These are phyloP conservation scores for Aureobasidium sp. DNA, from an alignment of 2,329 filamentous ascomycete species.

Conservation along the genomic window DNA sequence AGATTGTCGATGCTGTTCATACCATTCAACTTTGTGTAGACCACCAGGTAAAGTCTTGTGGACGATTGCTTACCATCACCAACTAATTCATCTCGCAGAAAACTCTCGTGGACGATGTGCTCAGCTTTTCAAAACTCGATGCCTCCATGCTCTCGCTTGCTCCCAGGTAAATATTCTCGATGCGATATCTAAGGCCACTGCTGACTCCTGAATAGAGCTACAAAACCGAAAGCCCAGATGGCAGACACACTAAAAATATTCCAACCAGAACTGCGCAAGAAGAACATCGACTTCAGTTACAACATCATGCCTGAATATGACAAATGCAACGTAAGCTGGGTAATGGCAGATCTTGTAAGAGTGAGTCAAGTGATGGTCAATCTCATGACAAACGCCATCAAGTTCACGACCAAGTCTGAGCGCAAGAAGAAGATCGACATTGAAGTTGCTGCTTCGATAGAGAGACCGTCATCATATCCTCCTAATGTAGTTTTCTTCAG, in stretches of 20 bases:
- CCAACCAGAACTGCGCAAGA: constrained; percentile 36
- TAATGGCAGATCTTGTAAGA: constrained; percentile 24
- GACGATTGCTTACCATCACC: no score
- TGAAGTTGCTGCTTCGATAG: constrained; percentile 29
- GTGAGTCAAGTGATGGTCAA: constrained; percentile 26
- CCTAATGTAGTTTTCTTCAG: constrained; percentile 32
- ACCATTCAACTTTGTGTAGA: constrained; percentile 48
- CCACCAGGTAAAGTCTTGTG: constrained; percentile 36
- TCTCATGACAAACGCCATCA: constrained; percentile 27
- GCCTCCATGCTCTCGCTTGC: constrained; percentile 33
- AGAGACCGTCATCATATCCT: constrained; percentile 46
- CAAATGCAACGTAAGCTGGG: constrained; percentile 26
- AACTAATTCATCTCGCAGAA: constrained; percentile 25
- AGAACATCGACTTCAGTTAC: constrained; percentile 33
- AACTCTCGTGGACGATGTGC: constrained; percentile 44
- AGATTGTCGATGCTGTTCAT: constrained; percentile 32
- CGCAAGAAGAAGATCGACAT: constrained; percentile 25
- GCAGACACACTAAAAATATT: constrained; percentile 38
- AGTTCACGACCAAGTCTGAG: constrained; percentile 26
- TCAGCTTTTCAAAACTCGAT: constrained; percentile 39
- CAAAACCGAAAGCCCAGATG: constrained; percentile 31
- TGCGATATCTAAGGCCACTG: no score
- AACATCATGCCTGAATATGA: constrained; percentile 31
- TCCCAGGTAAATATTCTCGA: constrained; percentile 24
- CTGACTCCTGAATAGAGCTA: constrained; percentile 17